Evolutionary conservation across 768 basidiomycete genomes (phyloP).

Genomic region (Russula foetens): DNA sequence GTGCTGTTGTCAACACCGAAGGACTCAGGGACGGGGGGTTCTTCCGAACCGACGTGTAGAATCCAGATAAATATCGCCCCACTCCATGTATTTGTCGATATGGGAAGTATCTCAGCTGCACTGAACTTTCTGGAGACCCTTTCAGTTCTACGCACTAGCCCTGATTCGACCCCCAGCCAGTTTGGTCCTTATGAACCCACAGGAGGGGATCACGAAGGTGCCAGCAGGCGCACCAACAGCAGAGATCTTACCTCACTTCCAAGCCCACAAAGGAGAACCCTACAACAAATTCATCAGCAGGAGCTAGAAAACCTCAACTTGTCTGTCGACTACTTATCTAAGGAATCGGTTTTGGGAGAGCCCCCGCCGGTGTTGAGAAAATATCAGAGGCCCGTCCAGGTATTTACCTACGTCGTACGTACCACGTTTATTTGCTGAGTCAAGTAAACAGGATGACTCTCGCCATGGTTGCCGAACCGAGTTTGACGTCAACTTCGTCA

Average conservation of each 20-base stretch:
- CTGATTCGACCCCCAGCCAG: too few species aligned
- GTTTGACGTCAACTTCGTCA: constrained; percentile 37
- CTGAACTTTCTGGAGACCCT: constrained; percentile 44
- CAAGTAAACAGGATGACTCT: not conserved
- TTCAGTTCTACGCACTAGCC: constrained; percentile 8
- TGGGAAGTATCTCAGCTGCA: constrained; percentile 37
- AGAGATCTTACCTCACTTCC: constrained; percentile 5
- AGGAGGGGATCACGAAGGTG: not conserved
- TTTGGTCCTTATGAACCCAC: not conserved
- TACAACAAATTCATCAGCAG: constrained; percentile 40
- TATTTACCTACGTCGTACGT: not conserved
- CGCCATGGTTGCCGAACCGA: not conserved
- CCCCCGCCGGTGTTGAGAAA: not conserved
- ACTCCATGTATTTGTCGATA: constrained; percentile 71
- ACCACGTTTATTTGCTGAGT: not conserved
- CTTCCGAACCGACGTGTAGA: not conserved
- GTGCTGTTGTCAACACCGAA: constrained; percentile 11
- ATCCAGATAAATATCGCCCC: constrained; percentile 45
- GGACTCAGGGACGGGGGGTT: not conserved
- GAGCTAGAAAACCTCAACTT: constrained; percentile 55
- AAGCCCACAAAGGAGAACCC: constrained; percentile 26
- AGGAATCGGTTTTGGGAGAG: not conserved
- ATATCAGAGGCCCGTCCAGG: not conserved
- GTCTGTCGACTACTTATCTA: constrained; percentile 36
- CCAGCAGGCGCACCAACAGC: not conserved